phyloP scores from a whole-genome alignment of 208 protist genomes.

The Giardia duodenalis region DNA sequence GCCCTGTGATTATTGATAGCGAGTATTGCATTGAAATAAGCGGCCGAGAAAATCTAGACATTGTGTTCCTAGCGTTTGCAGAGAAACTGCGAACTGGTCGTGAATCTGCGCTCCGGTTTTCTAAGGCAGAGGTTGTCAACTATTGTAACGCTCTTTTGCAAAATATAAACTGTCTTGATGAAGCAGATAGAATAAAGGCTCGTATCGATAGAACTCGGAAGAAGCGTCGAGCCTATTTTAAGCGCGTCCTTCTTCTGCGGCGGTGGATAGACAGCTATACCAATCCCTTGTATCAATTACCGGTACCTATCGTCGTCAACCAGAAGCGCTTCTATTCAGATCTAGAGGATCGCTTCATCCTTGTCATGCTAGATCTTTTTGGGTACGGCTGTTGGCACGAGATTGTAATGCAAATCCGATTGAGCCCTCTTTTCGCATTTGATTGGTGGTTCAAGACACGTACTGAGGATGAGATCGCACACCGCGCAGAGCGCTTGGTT shows the following conservation, averaged over 20 bases:
- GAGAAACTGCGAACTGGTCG: background rate
- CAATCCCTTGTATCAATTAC: background rate
- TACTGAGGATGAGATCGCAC: background rate
- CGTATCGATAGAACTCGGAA: slow-evolving; percentile 8
- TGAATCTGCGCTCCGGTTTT: background rate
- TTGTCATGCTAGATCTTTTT: background rate
- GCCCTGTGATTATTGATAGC: background rate
- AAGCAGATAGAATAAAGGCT: background rate
- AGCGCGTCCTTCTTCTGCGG: background rate
- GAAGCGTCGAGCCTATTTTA: background rate
- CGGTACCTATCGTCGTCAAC: background rate
- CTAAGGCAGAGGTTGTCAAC: background rate
- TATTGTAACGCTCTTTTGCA: slow-evolving; percentile 14
- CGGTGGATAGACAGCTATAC: background rate
- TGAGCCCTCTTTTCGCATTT: slow-evolving; percentile 2
- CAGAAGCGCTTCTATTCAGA: background rate
- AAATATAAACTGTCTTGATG: slow-evolving; percentile 6
- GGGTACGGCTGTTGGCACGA: slow-evolving; percentile 10
- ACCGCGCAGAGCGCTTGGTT: background rate
- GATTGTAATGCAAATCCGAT: background rate
- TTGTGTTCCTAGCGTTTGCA: background rate
- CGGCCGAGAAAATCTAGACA: slow-evolving; percentile 13
- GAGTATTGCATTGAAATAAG: background rate
- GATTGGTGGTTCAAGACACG: slow-evolving; percentile 30
- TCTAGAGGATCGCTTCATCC: slow-evolving; percentile 9